Conservation (phyloP, 2,329 filamentous ascomycete genomes). For the Talaromyces sp. region DNA sequence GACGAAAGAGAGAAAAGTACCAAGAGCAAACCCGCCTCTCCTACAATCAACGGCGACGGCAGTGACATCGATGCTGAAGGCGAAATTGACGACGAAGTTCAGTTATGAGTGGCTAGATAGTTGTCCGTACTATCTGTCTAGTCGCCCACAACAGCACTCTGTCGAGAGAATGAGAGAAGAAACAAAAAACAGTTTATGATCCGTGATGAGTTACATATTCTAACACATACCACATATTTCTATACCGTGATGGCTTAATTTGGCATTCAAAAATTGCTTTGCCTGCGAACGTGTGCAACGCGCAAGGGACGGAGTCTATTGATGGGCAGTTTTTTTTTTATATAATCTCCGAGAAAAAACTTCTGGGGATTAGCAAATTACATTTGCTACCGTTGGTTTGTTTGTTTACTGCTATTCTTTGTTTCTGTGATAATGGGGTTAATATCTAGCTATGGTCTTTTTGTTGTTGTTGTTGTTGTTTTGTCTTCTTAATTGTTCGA, state of each 20-base stretch:
- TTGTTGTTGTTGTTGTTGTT: neutral
- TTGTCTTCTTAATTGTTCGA: neutral
- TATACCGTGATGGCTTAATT: neutral
- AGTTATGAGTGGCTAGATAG: neutral
- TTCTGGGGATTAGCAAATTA: neutral
- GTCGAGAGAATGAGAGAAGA: neutral
- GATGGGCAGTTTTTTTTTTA: neutral
- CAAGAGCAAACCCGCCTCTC: neutral
- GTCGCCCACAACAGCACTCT: neutral
- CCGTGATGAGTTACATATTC: neutral
- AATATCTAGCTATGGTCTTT: neutral
- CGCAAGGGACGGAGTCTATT: neutral
- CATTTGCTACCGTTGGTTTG: neutral
- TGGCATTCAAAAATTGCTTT: neutral
- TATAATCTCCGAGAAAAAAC: neutral
- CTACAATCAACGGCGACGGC: conserved; percentile 1
- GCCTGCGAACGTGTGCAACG: neutral
- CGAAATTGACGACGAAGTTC: conserved; percentile 9
- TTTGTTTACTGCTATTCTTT: neutral
- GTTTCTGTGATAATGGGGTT: neutral
- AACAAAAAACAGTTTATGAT: neutral
- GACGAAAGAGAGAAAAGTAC: conserved; percentile 2
- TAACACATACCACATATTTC: neutral
- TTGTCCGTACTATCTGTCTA: neutral
- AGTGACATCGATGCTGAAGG: conserved; percentile 10